These are phyloP conservation scores for Mycena alexandri DNA, from an alignment of 768 basidiomycete genomes.

Conservation along the genomic window DNA sequence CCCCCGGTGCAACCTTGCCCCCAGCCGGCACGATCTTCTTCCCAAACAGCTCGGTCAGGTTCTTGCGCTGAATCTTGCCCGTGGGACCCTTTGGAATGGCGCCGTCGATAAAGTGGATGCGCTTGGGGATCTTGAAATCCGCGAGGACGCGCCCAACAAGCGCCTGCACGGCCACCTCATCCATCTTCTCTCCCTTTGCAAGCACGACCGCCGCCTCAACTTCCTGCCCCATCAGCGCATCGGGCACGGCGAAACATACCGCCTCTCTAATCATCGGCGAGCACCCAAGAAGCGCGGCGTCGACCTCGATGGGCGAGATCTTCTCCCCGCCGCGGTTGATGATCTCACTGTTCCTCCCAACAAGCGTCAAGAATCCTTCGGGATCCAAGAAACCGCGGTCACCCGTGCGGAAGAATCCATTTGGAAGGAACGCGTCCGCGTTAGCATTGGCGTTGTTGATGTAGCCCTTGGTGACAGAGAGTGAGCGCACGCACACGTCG, in stretches of 20 bases:
- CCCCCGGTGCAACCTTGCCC: neutral
- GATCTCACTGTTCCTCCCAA: conserved; percentile 21
- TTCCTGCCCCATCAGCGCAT: conserved; percentile 24
- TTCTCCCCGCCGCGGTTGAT: conserved; percentile 29
- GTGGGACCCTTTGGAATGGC: conserved; percentile 24
- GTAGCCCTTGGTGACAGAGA: conserved; percentile 21
- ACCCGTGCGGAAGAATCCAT: conserved; percentile 24
- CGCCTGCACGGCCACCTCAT: conserved; percentile 13
- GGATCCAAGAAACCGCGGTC: conserved; percentile 20
- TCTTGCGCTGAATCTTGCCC: conserved; percentile 27
- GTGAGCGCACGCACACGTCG: conserved; percentile 17
- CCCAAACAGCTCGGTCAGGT: conserved; percentile 14
- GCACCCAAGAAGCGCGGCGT: conserved; percentile 23
- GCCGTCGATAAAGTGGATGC: conserved; percentile 21
- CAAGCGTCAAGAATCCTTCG: conserved; percentile 16
- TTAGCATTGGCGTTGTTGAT: conserved; percentile 14
- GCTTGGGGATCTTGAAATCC: conserved; percentile 22
- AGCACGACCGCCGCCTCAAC: conserved; percentile 23
- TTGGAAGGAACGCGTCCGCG: conserved; percentile 10
- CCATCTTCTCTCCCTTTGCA: conserved; percentile 1
- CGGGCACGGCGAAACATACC: conserved; percentile 14
- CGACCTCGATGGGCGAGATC: conserved; percentile 28
- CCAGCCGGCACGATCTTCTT: neutral
- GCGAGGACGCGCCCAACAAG: conserved; percentile 18
- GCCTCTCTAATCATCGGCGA: conserved; percentile 15